Evolutionary conservation across 768 basidiomycete species (phyloP), one percentile per base, ranked within the genome.

Genomic region (Leccinellum luteum): DNA sequence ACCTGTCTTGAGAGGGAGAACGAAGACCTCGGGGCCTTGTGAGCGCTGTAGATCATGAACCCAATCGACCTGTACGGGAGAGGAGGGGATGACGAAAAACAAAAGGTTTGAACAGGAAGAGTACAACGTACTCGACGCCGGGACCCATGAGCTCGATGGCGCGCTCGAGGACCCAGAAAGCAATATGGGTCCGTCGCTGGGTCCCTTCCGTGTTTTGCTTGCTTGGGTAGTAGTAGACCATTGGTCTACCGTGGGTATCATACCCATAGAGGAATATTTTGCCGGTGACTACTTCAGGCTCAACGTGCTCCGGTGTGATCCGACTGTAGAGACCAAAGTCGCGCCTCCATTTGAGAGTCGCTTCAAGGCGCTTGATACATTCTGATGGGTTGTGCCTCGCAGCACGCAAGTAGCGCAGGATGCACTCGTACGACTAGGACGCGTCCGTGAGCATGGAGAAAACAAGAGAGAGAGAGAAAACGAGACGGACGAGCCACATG

Each of bases 241-340:
- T 85, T 3, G 91, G 90, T 55, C 89, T 77, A 13, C 86, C 80
- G 27, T 72, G 72, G 7, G 73, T 72, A 69, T 94, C 92, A 67
- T 82, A 93, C 6, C 93, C 94, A 63, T 89, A 90, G n/a, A 86
- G 59, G 51, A 94, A 75, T 68, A 85, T 80, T 74, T 96, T 95
- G 32, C 94, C 94, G 6, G 92, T 96, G 47, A 88, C 73, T 2
- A 83, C 86, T 75, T 95, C 93, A 17, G 85, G 84, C 62, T 89
- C 87, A 60, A 96, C 84, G 59, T 81, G 75, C 0, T 80, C 78
- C 4, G 87, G 71, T 0, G 81, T 84, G 66, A 92, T 69, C 25
- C 70, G 54, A 62, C 86, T 83, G 60, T 90, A 85, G n/a, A 93
- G 62, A 14, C 89, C 88, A 68, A 80, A 94, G 54, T 91, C 89